Evolutionary conservation across 768 basidiomycete species (phyloP), one percentile per base, ranked within the genome.

Genomic region (Russula brevipes): DNA sequence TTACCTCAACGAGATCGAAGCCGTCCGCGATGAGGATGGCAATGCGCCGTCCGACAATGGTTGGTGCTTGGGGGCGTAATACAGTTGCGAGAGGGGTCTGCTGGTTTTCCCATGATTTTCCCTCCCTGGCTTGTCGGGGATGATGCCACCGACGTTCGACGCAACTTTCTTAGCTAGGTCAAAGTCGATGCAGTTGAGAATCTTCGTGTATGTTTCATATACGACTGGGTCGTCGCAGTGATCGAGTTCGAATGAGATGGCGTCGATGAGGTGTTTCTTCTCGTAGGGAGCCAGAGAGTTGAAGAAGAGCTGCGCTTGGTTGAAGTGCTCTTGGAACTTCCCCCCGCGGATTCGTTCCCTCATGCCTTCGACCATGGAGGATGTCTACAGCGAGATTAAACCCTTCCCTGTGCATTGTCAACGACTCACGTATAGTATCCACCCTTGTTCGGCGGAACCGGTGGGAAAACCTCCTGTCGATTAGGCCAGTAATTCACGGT

Each of bases 401-500:
- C 24, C 12, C 72, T 3, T 54, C 2, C 5, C 14, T 19, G 11
- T 36, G 9, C 30, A 19, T 9, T 30, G 14, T 10, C n/a, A 50
- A 69, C 61, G 51, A 42, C 63, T 44, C 41, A 74, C 82, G 39
- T 63, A 84, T 82, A 54, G 64, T 85, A 86, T 35, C 82, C 88
- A 9, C 88, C 89, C 5, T 84, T 64, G 1, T 75, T 71, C 0
- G 74, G 68, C 12, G 80, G 72, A 14, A 81, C 78, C 0, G 87
- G 86, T 12, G 73, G 74, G 12, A 78, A 80, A 5, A 77, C 71
- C 11, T 77, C 72, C 50, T 81, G 79, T 11, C 93, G 82, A 71
- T 94, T 94, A 0, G 94, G 94, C 82, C 84, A 89, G 70, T 95
- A 95, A 68, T 93, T 93, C 69, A 87, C 73, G 5, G 64, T 73